Evolutionary conservation across 306 rosid species (phyloP), one percentile per base, ranked within the genome.

Genomic region (Citrullus amarus): DNA sequence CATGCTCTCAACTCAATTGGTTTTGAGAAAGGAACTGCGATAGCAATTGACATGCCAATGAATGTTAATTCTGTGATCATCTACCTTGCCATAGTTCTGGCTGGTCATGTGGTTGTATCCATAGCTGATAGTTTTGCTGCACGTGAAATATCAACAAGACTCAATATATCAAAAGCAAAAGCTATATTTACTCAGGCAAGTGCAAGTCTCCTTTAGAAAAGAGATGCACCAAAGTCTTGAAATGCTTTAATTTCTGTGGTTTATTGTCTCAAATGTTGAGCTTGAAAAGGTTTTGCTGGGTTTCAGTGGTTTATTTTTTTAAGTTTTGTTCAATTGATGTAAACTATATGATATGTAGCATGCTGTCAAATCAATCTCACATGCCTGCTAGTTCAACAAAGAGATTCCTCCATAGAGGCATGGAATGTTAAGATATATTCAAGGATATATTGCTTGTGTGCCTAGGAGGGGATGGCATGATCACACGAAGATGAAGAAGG

Each of bases 1-100:
- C 83, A 88, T 83, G 97, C 91, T 79, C 87, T 95, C 51, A 79
- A 86, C 82, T 86, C 89, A 41, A 82, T 91, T 84, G 90, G 84
- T 54, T 84, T 95, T 80, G 96, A 87, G 84, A 85, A 85, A 62
- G 97, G 98, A 86, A 89, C 95, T 83, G 92, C 98, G 81, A 84
- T 95, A 79, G 97, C 97, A 11, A 92, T 95, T 83, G 93, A 92
- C 85, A 95, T 95, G 98, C 97, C 93, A 72, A 95, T 95, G 98
- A 76, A 87, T 87, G 91, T 86, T 80, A 85, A 62, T 72, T 86
- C 97, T n/a, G 87, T 92, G 69, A 85, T 92, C 82, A 91, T 91
- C 90, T 95, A 95, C 89, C 87, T 95, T 54, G 96, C 97, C 71
- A 90, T 92, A 65, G 81, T 92, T 87, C 90, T 95, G 81, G 93